phyloP scores from a whole-genome alignment of 2,329 filamentous ascomycete species.

The Helicocarpus griseus region DNA sequence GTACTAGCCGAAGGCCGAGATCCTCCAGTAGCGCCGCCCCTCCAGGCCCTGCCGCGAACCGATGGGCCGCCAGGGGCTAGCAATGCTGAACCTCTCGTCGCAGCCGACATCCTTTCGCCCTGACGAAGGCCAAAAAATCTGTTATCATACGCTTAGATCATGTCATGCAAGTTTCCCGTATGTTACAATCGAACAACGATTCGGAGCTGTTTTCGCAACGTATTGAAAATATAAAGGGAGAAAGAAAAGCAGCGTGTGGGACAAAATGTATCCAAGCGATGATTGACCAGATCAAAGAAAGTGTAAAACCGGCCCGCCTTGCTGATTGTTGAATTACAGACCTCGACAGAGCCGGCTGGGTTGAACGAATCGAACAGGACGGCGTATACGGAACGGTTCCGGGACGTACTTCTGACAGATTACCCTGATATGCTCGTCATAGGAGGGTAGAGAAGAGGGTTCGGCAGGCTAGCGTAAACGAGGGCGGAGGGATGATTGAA shows the following conservation, averaged over 20 bases:
- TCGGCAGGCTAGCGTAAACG: too few species aligned
- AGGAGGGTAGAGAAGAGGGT: too few species aligned
- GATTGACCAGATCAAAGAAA: too few species aligned
- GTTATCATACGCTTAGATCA: slow-evolving; percentile 3
- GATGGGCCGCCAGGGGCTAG: slow-evolving; percentile 1
- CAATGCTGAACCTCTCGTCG: neutral
- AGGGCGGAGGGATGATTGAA: too few species aligned
- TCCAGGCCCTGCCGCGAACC: slow-evolving; percentile 3
- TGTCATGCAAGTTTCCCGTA: neutral
- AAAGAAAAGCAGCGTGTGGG: neutral
- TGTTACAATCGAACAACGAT: neutral
- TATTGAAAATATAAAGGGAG: neutral
- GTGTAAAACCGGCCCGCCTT: neutral
- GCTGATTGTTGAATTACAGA: neutral
- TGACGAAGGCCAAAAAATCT: neutral
- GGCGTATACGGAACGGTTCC: neutral
- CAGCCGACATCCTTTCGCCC: slow-evolving; percentile 1
- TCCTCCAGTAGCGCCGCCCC: neutral
- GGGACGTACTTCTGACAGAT: neutral
- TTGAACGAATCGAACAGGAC: neutral
- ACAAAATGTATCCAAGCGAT: neutral
- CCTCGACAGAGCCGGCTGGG: too few species aligned
- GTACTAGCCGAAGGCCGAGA: slow-evolving; percentile 1
- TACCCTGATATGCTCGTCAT: neutral
- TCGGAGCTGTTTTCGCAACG: neutral